Conservation (phyloP, 2,329 filamentous ascomycete genomes). For the Exserohilum rostratum region DNA sequence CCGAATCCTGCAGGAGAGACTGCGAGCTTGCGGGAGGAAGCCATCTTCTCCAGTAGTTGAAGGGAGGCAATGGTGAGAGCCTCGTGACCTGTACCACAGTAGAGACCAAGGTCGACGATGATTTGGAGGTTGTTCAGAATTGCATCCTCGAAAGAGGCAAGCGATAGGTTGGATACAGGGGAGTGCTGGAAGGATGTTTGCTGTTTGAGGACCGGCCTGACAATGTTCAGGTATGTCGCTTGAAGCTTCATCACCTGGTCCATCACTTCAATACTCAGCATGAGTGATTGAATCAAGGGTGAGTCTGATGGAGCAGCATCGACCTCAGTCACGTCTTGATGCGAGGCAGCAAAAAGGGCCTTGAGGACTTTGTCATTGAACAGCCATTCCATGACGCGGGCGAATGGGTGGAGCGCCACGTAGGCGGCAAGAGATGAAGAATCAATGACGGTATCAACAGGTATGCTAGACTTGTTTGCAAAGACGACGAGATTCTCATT, state of each 20-base stretch:
- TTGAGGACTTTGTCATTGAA: conserved; percentile 89
- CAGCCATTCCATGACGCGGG: conserved; percentile 96
- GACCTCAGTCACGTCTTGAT: conserved; percentile 75
- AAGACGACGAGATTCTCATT: conserved; percentile 92
- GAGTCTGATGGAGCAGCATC: conserved; percentile 76
- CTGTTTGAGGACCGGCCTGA: conserved; percentile 76
- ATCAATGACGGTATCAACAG: conserved; percentile 75
- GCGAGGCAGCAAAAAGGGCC: conserved; percentile 77
- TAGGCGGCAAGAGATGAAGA: conserved; percentile 79
- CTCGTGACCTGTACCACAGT: conserved; percentile 83
- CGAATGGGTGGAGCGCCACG: conserved; percentile 87
- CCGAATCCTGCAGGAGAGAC: conserved; percentile 69
- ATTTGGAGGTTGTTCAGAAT: conserved; percentile 79
- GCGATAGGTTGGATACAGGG: conserved; percentile 74
- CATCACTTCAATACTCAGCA: conserved; percentile 83
- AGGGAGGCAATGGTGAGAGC: conserved; percentile 81
- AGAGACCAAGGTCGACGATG: conserved; percentile 82
- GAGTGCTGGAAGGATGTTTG: conserved; percentile 65
- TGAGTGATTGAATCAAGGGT: conserved; percentile 77
- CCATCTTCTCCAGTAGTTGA: conserved; percentile 82
- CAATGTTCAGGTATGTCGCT: conserved; percentile 87
- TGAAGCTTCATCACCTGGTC: conserved; percentile 84
- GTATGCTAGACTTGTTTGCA: conserved; percentile 76
- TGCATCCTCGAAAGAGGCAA: conserved; percentile 91
- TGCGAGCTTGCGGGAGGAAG: conserved; percentile 80